phyloP scores from a whole-genome alignment of 495 filamentous ascomycete genomes.

The Neurospora sp. region DNA sequence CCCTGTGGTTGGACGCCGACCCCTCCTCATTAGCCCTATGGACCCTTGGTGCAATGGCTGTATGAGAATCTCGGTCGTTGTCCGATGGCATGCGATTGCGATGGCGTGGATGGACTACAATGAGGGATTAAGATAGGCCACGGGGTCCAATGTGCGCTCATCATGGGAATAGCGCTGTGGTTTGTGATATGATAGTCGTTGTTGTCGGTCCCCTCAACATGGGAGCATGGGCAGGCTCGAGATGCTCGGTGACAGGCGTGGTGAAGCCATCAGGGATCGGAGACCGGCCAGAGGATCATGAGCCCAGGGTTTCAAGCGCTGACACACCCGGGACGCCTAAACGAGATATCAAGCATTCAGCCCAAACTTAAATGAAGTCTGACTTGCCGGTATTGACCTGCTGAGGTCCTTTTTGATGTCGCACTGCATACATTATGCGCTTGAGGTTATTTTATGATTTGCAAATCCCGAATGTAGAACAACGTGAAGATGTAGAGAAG shows the following conservation, averaged over 20 bases:
- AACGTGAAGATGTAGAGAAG: background rate
- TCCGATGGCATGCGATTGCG: background rate
- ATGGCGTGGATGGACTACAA: background rate
- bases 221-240: background rate
- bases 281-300: background rate
- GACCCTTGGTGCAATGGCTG: conserved; percentile 2
- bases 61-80: background rate
- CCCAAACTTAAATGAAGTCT: background rate
- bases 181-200: background rate
- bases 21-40: background rate
- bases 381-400: background rate
- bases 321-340: background rate
- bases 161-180: background rate
- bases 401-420: background rate
- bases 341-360: background rate
- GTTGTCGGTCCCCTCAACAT: background rate
- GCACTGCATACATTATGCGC: background rate
- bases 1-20: conserved; percentile 3
- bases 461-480: background rate
- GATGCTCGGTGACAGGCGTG: background rate
- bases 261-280: background rate
- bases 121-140: conserved; percentile 7
- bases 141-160: background rate
- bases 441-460: background rate
- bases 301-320: background rate